These are phyloP conservation scores for Cladophialophora carrionii DNA, from an alignment of 2,329 filamentous ascomycete genomes.

Conservation along the genomic window DNA sequence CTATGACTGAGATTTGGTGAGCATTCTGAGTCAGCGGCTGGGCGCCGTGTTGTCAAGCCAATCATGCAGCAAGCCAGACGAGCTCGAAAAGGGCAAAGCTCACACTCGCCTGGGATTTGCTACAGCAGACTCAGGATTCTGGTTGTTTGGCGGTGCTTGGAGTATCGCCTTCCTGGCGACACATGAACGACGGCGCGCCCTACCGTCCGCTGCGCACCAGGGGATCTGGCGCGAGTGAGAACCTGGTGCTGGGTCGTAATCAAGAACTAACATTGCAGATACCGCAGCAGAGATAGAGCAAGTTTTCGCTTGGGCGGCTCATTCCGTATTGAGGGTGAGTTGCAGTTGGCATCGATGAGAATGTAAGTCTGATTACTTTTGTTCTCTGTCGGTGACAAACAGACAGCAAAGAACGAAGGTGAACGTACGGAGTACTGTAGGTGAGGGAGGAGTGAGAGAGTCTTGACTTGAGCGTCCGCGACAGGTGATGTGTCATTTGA, in stretches of 20 bases:
- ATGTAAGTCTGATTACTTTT: slow-evolving; percentile 13
- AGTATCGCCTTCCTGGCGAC: not conserved
- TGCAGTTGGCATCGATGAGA: not conserved
- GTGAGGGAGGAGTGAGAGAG: not conserved
- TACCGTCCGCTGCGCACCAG: not conserved
- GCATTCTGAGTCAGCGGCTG: slow-evolving; percentile 30
- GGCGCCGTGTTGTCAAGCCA: slow-evolving; percentile 6
- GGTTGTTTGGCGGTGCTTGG: not conserved
- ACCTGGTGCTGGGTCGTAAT: not conserved
- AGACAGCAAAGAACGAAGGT: not conserved
- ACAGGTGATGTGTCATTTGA: slow-evolving; percentile 9
- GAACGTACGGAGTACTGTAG: not conserved
- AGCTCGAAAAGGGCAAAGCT: slow-evolving; percentile 24
- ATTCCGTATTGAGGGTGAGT: not conserved
- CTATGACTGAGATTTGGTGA: slow-evolving; percentile 29
- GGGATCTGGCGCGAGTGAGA: not conserved
- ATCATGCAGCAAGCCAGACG: slow-evolving; percentile 15
- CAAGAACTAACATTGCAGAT: not conserved
- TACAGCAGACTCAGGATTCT: slow-evolving; percentile 13
- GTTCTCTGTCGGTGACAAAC: not conserved
- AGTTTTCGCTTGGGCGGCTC: not conserved
- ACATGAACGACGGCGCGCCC: not conserved
- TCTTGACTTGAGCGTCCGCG: not conserved
- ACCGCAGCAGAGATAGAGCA: not conserved
- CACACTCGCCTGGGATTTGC: slow-evolving; percentile 8